Conservation (phyloP, 2,329 filamentous ascomycete genomes). For the Claviceps fusiformis region DNA sequence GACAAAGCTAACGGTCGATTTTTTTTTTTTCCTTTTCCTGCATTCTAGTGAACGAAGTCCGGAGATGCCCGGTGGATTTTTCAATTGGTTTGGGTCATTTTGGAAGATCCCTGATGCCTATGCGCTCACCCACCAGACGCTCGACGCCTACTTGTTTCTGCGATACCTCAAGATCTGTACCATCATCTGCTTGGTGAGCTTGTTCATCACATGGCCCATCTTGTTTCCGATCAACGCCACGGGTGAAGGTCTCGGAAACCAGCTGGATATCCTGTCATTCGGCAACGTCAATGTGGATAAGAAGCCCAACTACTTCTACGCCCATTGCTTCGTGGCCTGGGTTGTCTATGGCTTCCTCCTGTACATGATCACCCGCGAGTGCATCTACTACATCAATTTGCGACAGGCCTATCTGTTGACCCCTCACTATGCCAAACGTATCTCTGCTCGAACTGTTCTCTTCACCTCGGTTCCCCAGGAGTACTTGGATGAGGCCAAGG, state of each 20-base stretch:
- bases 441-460: constrained; percentile 86
- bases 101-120: constrained; percentile 59
- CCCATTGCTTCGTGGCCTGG: constrained; percentile 69
- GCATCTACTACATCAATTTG: constrained; percentile 85
- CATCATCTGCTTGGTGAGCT: constrained; percentile 68
- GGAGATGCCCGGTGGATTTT: constrained; percentile 38
- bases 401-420: constrained; percentile 89
- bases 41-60: constrained; percentile 39
- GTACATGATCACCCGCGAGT: constrained; percentile 78
- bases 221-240: constrained; percentile 75
- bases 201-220: constrained; percentile 72
- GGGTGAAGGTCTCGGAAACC: constrained; percentile 48
- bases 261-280: constrained; percentile 43
- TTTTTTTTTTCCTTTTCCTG: background rate
- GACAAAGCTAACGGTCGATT: background rate
- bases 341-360: constrained; percentile 79
- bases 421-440: constrained; percentile 65
- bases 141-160: constrained; percentile 81
- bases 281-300: constrained; percentile 33
- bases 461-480: constrained; percentile 73
- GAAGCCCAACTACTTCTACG: constrained; percentile 57
- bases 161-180: constrained; percentile 69
- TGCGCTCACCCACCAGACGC: constrained; percentile 70
- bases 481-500: constrained; percentile 59
- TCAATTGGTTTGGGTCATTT: constrained; percentile 50